Evolutionary conservation across 2,329 filamentous ascomycete species (phyloP).

Genomic region (Fulvia fulva): DNA sequence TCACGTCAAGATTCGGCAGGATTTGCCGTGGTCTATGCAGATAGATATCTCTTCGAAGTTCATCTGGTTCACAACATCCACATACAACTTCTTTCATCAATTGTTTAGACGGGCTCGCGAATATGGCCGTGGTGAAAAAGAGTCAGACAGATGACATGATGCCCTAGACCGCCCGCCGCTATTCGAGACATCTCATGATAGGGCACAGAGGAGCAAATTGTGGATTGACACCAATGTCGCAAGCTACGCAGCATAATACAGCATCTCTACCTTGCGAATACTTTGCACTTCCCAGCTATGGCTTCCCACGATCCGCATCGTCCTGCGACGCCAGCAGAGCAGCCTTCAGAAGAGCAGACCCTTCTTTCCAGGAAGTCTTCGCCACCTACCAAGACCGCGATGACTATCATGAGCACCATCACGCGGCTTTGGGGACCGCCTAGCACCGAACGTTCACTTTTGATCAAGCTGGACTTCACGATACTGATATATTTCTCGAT

Average conservation of each 20-base stretch:
- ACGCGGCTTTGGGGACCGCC: conserved; percentile 13
- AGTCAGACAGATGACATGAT: too few relatives aligned
- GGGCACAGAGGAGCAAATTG: neutral
- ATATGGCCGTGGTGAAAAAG: too few relatives aligned
- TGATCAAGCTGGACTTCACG: conserved; percentile 19
- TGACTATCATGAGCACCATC: neutral
- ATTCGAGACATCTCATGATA: neutral
- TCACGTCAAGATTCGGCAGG: neutral
- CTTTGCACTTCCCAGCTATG: conserved; percentile 1
- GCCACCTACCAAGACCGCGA: neutral
- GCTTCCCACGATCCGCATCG: neutral
- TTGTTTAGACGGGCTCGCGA: too few relatives aligned
- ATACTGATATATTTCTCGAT: conserved; percentile 40
- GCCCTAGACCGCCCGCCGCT: neutral
- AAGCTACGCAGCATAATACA: conserved; percentile 7
- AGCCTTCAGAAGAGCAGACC: neutral
- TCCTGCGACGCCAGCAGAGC: neutral
- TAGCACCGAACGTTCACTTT: conserved; percentile 10
- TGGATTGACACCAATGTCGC: conserved; percentile 5
- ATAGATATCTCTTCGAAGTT: neutral
- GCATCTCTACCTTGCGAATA: neutral
- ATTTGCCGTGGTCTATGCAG: neutral
- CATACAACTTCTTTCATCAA: neutral
- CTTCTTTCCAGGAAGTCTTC: neutral
- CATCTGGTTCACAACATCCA: neutral